Evolutionary conservation across 2,329 filamentous ascomycete genomes (phyloP), one percentile per base, ranked within the genome.

Genomic region (Sclerotinia glacialis): DNA sequence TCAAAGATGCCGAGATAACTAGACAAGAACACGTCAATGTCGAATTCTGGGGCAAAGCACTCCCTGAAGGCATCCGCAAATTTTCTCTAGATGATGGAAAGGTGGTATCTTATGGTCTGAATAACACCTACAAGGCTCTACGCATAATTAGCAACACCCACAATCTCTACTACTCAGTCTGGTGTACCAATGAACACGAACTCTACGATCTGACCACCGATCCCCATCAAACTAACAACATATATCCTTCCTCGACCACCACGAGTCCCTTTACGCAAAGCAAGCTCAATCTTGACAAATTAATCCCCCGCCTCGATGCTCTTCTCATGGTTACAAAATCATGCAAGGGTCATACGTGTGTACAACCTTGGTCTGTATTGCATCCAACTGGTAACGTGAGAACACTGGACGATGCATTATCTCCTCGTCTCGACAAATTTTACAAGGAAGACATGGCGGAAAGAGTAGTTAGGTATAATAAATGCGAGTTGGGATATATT

Each of bases 111-210:
- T 74, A 73, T 55, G 70, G 72, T 8, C 14, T 26, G 23, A 81
- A 81, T 69, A 83, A 83, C 69, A 83, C 81, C 0, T 84, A 83
- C 74, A 84, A 84, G 70, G 78, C 75, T 0, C 66, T 83, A 4
- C 76, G 82, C 16, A 68, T 84, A 1, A 74, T 81, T 26, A 75
- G 78, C 0, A 67, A 79, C 4, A 76, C 78, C 5, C 90, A 89
- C 72, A 85, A 83, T 71, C 74, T 90, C 6, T 85, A 86, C 68
- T 91, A 91, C 71, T 83, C 86, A 0, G 85, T 89, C 0, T 91
- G 88, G 87, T 91, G 89, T 72, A 88, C 78, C 18, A 86, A 86
- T 62, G 87, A 89, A 72, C 83, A 85, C 65, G 87, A 91, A 74
- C 80, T 89, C 2, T 91, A 90, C 73, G 82, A 90, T 69, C 72